Base-by-base conservation (phyloP, 768 basidiomycete species). In the Phanerochaete carnosa region DNA sequence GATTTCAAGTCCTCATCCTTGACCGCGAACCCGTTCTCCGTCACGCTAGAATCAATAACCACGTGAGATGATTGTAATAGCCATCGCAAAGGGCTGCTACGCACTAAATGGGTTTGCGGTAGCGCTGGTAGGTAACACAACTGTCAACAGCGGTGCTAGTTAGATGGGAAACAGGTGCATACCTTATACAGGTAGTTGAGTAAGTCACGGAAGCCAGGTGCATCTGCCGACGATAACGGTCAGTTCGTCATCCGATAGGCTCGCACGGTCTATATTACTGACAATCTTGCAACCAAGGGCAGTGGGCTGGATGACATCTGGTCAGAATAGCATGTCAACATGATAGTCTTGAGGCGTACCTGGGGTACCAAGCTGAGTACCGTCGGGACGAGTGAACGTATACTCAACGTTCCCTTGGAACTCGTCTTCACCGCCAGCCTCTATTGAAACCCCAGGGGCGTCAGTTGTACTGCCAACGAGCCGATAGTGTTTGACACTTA, bases 131-230 rank as follows among this genome's bases (percentile, higher is more conserved):
- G 45, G 37, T 53, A 28, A 56, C 58, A 57, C 37, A 62, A 19
- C 15, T n/a, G 58, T 56, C 37, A 55, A 56, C 23, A 45, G 25
- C 19, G n/a, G 16, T 3, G 30, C 23, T 43, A 13, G 7, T 5
- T n/a, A 26, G 39, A 45, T 1, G 22, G 47, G 13, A 43, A n/a
- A 55, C 28, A n/a, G 33, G 58, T 16, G 39, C 73, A 55, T 64
- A 86, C 85, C 74, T 86, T 89, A 78, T 80, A 88, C 47, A 88
- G 73, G 72, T 90, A 89, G 73, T 87, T 88, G 49, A 88, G 77
- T 12, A 88, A 77, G 78, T 83, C 64, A 59, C 88, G 86, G 82
- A 89, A 89, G 23, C 87, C 86, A 58, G 60, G 60, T 35, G 60
- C 60, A 23, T 61, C 60, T 61, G 23, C 9, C 6, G 83, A 76